Conservation (phyloP, 768 basidiomycete species). For the Cubamyces sp. region DNA sequence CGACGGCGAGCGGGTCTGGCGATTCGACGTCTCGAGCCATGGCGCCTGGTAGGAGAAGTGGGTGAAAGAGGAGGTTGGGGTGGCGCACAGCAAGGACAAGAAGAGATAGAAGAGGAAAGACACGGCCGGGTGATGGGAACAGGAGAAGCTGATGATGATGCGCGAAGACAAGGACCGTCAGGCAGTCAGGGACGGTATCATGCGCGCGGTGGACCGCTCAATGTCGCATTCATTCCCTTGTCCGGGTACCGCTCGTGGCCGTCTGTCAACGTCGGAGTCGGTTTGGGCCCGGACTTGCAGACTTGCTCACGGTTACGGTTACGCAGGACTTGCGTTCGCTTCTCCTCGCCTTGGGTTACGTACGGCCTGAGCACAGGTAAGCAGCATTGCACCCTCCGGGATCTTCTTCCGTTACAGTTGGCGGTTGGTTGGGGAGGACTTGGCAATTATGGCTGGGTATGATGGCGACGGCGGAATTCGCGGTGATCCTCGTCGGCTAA, state of each 20-base stretch:
- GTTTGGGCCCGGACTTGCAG: not conserved
- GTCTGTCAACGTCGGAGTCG: not conserved
- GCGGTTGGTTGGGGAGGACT: no score
- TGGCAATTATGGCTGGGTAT: no score
- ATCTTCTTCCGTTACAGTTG: no score
- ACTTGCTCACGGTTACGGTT: not conserved
- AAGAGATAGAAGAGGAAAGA: constrained; percentile 3
- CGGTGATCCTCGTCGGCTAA: no score
- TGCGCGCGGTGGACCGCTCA: not conserved
- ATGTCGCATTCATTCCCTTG: not conserved
- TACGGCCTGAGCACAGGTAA: no score
- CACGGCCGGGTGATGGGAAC: constrained; percentile 22
- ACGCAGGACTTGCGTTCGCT: not conserved
- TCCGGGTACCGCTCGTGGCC: not conserved
- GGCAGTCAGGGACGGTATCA: constrained; percentile 3
- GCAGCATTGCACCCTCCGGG: no score
- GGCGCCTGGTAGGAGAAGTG: not conserved
- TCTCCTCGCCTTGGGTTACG: not conserved
- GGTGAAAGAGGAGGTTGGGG: not conserved
- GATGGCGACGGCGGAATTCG: no score
- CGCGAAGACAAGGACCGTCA: constrained; percentile 10
- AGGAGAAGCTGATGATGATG: constrained; percentile 25
- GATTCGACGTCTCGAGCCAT: constrained; percentile 24
- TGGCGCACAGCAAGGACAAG: not conserved
- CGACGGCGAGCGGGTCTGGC: constrained; percentile 60